Evolutionary conservation across 345 rosid genomes (phyloP).

Genomic region (Boechera stricta): DNA sequence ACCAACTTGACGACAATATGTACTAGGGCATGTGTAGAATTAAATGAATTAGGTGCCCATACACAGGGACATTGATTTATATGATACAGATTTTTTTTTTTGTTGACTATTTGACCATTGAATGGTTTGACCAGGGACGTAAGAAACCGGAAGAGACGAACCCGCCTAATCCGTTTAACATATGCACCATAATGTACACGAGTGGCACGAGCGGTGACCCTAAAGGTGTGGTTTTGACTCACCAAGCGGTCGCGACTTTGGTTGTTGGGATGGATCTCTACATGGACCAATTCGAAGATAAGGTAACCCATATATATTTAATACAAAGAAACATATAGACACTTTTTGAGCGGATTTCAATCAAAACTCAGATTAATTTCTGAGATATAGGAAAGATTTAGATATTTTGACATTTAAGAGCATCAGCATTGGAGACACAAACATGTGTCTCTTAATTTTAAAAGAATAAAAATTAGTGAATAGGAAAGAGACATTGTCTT

Average conservation of each 20-base stretch:
- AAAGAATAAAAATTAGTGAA: too few species aligned
- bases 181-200: constrained; percentile 96
- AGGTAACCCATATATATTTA: constrained; percentile 52
- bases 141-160: constrained; percentile 56
- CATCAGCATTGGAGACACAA: too few species aligned
- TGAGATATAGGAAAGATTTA: too few species aligned
- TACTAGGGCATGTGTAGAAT: constrained; percentile 3
- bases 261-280: constrained; percentile 78
- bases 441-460: too few species aligned
- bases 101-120: constrained; percentile 25
- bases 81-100: not conserved
- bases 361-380: too few species aligned
- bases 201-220: constrained; percentile 99
- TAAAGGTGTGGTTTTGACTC: constrained; percentile 90
- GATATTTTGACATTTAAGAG: too few species aligned
- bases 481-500: too few species aligned
- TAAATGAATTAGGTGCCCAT: constrained; percentile 33
- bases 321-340: not conserved
- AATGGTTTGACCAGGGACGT: constrained; percentile 58
- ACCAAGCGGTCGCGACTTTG: constrained; percentile 66
- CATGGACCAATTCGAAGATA: constrained; percentile 89
- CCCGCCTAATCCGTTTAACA: constrained; percentile 68
- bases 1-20: constrained; percentile 24
- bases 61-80: not conserved
- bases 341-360: too few species aligned